phyloP scores from a whole-genome alignment of 1,284 basidiomycete species.

The Trametes versicolor region DNA sequence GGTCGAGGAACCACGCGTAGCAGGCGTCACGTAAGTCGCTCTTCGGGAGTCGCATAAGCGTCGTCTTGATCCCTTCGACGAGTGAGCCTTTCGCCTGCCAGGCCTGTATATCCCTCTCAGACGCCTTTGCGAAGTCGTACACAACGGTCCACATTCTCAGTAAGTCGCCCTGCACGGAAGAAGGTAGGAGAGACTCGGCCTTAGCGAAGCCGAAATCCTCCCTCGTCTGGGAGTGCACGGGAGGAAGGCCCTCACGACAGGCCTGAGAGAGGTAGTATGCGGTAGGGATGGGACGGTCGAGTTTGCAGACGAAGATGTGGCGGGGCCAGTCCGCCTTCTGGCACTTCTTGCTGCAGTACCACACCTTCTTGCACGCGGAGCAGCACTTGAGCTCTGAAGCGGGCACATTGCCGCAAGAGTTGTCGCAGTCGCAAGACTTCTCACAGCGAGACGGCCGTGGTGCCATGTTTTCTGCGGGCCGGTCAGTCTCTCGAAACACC shows the following conservation, averaged over 20 bases:
- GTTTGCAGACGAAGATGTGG: slow-evolving; percentile 49
- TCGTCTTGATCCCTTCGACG: slow-evolving; percentile 45
- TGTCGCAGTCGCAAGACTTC: background rate
- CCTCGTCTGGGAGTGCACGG: slow-evolving; percentile 33
- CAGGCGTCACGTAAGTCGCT: background rate
- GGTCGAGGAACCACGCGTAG: background rate
- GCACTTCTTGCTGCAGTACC: slow-evolving; percentile 36
- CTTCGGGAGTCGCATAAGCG: slow-evolving; percentile 40
- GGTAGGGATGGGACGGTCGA: slow-evolving; percentile 42
- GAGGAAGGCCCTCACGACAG: slow-evolving; percentile 37
- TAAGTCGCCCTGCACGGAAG: slow-evolving; percentile 30
- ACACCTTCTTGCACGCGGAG: slow-evolving; percentile 1
- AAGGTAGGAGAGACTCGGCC: slow-evolving; percentile 14
- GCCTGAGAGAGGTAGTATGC: slow-evolving; percentile 45
- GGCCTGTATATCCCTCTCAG: slow-evolving; percentile 42
- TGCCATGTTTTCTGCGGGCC: background rate
- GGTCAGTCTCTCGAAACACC: background rate
- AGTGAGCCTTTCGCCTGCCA: slow-evolving; percentile 47
- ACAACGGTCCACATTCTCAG: slow-evolving; percentile 48
- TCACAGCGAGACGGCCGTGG: background rate
- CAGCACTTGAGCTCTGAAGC: slow-evolving; percentile 11
- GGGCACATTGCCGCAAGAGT: background rate
- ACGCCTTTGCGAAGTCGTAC: slow-evolving; percentile 34
- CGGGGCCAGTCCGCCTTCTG: slow-evolving; percentile 43
- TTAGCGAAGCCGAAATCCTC: slow-evolving; percentile 49